Percentiles rank a stretch among this genome's conserved stretches.
Conservation (phyloP, 1,284 basidiomycete genomes). For the Xerocomus minutiporus region DNA sequence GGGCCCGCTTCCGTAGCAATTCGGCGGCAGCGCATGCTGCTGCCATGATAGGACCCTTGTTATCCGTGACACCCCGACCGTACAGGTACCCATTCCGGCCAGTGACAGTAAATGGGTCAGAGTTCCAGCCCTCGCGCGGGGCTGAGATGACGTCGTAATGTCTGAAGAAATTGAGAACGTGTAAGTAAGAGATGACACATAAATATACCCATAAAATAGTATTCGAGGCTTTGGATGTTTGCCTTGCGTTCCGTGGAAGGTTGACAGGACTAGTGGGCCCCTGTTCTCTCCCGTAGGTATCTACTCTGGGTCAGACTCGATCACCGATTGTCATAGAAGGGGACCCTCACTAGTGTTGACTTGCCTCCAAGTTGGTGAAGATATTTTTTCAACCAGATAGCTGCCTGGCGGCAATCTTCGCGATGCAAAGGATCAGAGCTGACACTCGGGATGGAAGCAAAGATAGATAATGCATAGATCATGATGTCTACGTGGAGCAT, state of each 20-base stretch:
- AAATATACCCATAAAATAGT: slow-evolving; percentile 76
- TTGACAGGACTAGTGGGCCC: slow-evolving; percentile 85
- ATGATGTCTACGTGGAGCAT: slow-evolving; percentile 48
- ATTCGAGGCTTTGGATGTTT: slow-evolving; percentile 62
- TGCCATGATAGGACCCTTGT: slow-evolving; percentile 93
- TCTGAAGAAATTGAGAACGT: slow-evolving; percentile 34
- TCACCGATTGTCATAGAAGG: slow-evolving; percentile 5
- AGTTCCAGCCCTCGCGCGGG: slow-evolving; percentile 71
- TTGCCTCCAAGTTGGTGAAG: slow-evolving; percentile 81
- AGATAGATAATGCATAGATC: slow-evolving; percentile 74
- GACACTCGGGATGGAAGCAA: slow-evolving; percentile 84
- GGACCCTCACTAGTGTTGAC: slow-evolving; percentile 57
- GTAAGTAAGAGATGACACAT: background rate
- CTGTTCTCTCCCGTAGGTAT: slow-evolving; percentile 58
- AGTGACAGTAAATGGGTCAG: slow-evolving; percentile 78
- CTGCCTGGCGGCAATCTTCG: slow-evolving; percentile 90
- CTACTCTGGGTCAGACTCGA: slow-evolving; percentile 34
- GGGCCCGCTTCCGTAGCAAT: slow-evolving; percentile 64
- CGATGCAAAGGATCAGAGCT: slow-evolving; percentile 64
- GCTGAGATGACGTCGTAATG: slow-evolving; percentile 94
- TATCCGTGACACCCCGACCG: slow-evolving; percentile 86
- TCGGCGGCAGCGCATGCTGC: slow-evolving; percentile 86
- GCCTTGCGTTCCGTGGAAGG: slow-evolving; percentile 66
- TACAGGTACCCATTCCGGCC: slow-evolving; percentile 92
- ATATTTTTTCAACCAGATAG: slow-evolving; percentile 86